phyloP scores from a whole-genome alignment of 2,329 filamentous ascomycete species.

The Penicillium glabrum region DNA sequence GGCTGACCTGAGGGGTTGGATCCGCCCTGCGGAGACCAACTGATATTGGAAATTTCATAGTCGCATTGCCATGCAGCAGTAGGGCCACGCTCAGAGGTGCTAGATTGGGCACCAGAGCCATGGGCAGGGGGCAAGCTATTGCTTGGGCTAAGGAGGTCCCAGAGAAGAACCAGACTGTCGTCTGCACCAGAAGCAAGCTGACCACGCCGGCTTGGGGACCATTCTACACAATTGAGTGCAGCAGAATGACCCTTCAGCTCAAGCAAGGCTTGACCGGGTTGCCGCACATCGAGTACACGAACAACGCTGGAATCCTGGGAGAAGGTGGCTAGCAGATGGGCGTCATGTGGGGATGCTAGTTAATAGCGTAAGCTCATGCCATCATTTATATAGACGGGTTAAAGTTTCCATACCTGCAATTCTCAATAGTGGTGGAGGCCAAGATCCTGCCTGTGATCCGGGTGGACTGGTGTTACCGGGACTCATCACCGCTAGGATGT shows the following conservation, averaged over 20 bases:
- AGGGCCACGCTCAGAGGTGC: conserved; percentile 44
- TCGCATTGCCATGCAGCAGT: conserved; percentile 48
- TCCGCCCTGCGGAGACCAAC: conserved; percentile 46
- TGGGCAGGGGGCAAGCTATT: conserved; percentile 46
- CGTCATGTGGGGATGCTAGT: conserved; percentile 85
- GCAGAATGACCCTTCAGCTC: conserved; percentile 88
- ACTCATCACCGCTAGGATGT: conserved; percentile 42
- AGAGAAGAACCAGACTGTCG: conserved; percentile 86
- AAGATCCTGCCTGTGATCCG: conserved; percentile 54
- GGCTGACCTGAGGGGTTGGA: conserved; percentile 33
- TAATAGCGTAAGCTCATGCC: conserved; percentile 9
- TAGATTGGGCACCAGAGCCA: conserved; percentile 24
- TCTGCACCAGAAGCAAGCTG: conserved; percentile 89
- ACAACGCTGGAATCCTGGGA: conserved; percentile 90
- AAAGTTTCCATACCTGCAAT: conserved; percentile 40
- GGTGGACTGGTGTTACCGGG: conserved; percentile 66
- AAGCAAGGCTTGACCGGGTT: conserved; percentile 90
- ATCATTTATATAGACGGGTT: neutral
- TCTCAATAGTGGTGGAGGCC: conserved; percentile 58
- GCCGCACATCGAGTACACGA: conserved; percentile 91
- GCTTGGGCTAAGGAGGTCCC: conserved; percentile 79
- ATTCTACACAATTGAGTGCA: conserved; percentile 89
- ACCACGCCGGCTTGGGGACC: conserved; percentile 84
- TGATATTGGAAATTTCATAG: conserved; percentile 49
- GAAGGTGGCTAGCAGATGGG: conserved; percentile 94